phyloP scores from a whole-genome alignment of 768 basidiomycete species.

The Coprinellus micaceus region DNA sequence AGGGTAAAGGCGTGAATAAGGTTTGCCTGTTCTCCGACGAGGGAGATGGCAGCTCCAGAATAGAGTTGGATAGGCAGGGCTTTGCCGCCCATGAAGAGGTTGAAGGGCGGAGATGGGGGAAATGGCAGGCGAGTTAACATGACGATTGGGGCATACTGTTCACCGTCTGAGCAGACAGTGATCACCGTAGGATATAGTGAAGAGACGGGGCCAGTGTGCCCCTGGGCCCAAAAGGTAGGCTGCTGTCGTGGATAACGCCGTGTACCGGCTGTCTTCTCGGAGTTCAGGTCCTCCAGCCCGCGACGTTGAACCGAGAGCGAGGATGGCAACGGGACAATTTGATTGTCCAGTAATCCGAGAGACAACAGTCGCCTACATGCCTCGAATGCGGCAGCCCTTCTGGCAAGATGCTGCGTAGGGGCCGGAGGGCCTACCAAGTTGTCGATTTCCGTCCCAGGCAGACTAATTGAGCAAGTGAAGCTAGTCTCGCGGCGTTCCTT shows the following conservation, averaged over 20 bases:
- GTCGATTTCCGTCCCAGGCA: conserved; percentile 41
- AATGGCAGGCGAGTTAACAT: conserved; percentile 67
- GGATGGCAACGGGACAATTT: conserved; percentile 40
- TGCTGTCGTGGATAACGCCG: conserved; percentile 53
- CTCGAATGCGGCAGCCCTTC: conserved; percentile 55
- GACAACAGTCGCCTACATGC: conserved; percentile 50
- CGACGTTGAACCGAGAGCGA: conserved; percentile 13
- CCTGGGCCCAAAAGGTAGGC: conserved; percentile 67
- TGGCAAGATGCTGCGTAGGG: conserved; percentile 46
- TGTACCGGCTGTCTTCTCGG: conserved; percentile 37
- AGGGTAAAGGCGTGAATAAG: conserved; percentile 59
- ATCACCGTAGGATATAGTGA: conserved; percentile 60
- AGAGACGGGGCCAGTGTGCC: conserved; percentile 21
- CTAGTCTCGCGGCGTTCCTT: conserved; percentile 15
- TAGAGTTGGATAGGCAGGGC: conserved; percentile 40
- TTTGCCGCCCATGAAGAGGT: conserved; percentile 55
- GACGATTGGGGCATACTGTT: conserved; percentile 44
- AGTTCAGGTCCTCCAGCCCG: conserved; percentile 12
- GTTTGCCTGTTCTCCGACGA: conserved; percentile 44
- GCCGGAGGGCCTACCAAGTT: conserved; percentile 43
- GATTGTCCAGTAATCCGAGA: conserved; percentile 49
- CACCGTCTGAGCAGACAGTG: conserved; percentile 27
- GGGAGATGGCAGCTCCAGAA: conserved; percentile 45
- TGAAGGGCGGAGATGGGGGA: conserved; percentile 52
- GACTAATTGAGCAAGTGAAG: conserved; percentile 47